These are phyloP conservation scores for Dacryopinax spathularia DNA, from an alignment of 768 basidiomycete genomes.

Conservation along the genomic window DNA sequence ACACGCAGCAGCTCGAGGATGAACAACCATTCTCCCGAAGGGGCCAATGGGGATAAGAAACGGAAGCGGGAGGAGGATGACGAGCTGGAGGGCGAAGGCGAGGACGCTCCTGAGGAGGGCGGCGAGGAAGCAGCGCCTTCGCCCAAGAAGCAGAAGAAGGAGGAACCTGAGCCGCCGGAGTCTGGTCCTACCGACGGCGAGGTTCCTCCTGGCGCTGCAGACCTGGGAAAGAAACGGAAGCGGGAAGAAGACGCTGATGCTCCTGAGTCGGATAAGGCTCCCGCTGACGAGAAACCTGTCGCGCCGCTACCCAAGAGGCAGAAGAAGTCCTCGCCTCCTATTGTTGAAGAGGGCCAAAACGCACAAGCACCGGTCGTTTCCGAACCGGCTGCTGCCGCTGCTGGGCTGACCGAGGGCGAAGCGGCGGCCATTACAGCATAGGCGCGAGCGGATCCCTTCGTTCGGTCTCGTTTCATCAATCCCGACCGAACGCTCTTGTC, in stretches of 20 bases:
- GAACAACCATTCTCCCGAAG: not conserved
- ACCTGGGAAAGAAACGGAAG: not conserved
- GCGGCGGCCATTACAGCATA: not conserved
- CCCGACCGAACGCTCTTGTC: too few relatives aligned
- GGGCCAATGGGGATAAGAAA: not conserved
- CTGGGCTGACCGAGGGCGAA: not conserved
- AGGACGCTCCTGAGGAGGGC: too few relatives aligned
- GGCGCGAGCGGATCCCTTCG: too few relatives aligned
- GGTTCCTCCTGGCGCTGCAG: not conserved
- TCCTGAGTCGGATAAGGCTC: not conserved
- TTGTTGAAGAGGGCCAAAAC: not conserved
- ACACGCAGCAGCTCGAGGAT: slow-evolving; percentile 1
- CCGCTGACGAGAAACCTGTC: not conserved
- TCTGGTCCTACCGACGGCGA: not conserved
- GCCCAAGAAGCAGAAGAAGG: slow-evolving; percentile 1
- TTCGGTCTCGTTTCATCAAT: too few relatives aligned
- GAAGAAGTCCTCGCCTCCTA: not conserved
- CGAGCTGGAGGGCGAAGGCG: not conserved
- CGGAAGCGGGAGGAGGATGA: slow-evolving; percentile 3
- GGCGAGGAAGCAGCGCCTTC: not conserved
- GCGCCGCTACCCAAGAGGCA: not conserved
- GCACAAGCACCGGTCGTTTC: not conserved
- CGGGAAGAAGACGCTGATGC: not conserved
- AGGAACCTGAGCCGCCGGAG: not conserved
- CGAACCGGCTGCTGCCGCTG: not conserved